Conservation (phyloP, 805 yeast genomes). For the Metschnikowia kofuensis region DNA sequence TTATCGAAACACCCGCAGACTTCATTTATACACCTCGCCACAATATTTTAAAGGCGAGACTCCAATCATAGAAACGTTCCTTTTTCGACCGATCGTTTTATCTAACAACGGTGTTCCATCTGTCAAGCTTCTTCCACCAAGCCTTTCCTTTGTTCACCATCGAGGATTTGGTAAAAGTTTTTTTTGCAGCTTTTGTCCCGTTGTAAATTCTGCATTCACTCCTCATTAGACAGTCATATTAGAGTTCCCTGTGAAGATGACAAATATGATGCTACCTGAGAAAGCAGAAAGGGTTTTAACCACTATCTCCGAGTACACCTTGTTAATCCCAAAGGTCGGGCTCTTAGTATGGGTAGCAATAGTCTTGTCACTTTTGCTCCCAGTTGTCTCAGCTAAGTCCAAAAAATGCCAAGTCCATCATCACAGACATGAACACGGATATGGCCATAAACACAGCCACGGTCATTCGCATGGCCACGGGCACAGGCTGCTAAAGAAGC, state of each 20-base stretch:
- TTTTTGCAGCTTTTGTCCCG: too few relatives aligned
- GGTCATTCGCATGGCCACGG: not conserved
- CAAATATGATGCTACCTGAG: not conserved
- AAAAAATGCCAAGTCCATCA: not conserved
- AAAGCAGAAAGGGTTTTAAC: not conserved
- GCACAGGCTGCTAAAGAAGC: not conserved
- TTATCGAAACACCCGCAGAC: too few relatives aligned
- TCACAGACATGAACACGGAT: not conserved
- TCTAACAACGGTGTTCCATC: not conserved
- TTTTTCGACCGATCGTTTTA: not conserved
- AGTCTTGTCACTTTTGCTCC: not conserved
- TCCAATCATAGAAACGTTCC: not conserved
- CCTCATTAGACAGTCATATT: not conserved
- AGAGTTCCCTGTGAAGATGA: not conserved
- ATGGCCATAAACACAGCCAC: not conserved
- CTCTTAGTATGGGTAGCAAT: conserved; percentile 4
- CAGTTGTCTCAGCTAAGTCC: not conserved
- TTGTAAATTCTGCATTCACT: not conserved
- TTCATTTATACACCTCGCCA: too few relatives aligned
- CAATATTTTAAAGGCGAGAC: too few relatives aligned
- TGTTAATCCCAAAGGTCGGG: conserved; percentile 2
- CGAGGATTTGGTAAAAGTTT: too few relatives aligned
- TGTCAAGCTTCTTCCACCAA: too few relatives aligned
- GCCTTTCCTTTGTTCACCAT: too few relatives aligned
- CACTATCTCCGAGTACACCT: not conserved